A percentile compares a stretch with the other conserved stretches of the same genome.
Evolutionary conservation across 2,329 filamentous ascomycete species (phyloP).

Genomic region (Coleophoma cylindrospora): DNA sequence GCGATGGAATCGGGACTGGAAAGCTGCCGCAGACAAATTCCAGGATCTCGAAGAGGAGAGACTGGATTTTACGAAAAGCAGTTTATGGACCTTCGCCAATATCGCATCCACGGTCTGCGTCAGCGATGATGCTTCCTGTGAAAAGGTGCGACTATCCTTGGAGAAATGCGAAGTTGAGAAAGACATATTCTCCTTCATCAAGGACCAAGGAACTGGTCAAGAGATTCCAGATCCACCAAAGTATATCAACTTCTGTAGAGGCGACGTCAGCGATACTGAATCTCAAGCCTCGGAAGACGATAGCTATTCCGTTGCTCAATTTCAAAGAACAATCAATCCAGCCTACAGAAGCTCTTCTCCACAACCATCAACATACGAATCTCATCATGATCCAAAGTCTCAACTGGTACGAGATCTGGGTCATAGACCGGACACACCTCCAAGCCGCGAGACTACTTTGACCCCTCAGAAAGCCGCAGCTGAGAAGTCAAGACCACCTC

Average conservation of each 20-base stretch:
- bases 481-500: constrained; percentile 17
- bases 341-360: constrained; percentile 94
- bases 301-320: constrained; percentile 90
- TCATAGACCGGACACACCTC: constrained; percentile 35
- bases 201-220: constrained; percentile 83
- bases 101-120: constrained; percentile 96
- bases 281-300: constrained; percentile 85
- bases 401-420: constrained; percentile 65
- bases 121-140: constrained; percentile 92
- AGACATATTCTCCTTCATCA: constrained; percentile 87
- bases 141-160: constrained; percentile 88
- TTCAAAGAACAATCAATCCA: constrained; percentile 91
- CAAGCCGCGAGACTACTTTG: constrained; percentile 39
- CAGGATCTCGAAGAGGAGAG: constrained; percentile 97
- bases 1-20: constrained; percentile 98
- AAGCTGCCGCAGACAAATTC: constrained; percentile 95
- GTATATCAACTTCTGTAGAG: constrained; percentile 98
- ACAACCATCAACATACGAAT: constrained; percentile 87
- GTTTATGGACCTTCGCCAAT: constrained; percentile 96
- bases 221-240: constrained; percentile 96
- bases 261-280: constrained; percentile 73
- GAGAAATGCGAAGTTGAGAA: constrained; percentile 97
- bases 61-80: constrained; percentile 95
- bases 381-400: constrained; percentile 82
- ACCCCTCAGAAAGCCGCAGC: constrained; percentile 43